Percentiles rank a stretch among this genome's conserved stretches.
Conservation (phyloP, 345 rosid genomes). For the Gossypioides kirkii region DNA sequence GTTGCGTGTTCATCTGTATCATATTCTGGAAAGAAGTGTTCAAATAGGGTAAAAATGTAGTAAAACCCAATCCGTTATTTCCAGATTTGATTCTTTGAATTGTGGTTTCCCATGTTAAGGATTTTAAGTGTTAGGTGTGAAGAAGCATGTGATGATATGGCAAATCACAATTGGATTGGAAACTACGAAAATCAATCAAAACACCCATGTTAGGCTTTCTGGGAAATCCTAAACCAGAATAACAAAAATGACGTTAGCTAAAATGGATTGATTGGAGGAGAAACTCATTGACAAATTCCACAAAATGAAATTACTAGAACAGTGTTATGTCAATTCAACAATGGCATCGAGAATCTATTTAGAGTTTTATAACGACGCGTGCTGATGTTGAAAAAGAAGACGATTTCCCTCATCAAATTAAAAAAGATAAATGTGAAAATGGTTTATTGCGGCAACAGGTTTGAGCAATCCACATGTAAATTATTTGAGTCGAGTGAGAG, state of each 20-base stretch:
- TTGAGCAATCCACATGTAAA: too few species aligned
- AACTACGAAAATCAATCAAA: not conserved
- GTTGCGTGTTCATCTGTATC: too few species aligned
- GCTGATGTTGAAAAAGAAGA: too few species aligned
- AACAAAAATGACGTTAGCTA: too few species aligned
- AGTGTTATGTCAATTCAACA: not conserved
- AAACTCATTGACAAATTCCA: too few species aligned
- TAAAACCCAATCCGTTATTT: not conserved
- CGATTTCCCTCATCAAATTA: too few species aligned
- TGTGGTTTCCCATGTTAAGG: not conserved
- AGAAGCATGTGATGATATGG: conserved; percentile 1
- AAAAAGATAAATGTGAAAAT: too few species aligned
- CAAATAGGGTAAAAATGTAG: not conserved
- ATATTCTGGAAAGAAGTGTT: not conserved
- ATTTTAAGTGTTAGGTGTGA: too few species aligned
- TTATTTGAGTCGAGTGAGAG: not conserved
- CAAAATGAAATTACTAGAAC: not conserved
- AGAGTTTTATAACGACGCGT: too few species aligned
- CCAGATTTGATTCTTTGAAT: not conserved
- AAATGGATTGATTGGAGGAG: not conserved
- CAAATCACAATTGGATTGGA: not conserved
- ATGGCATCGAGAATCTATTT: too few species aligned
- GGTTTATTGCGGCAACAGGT: too few species aligned
- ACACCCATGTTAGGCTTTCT: not conserved
- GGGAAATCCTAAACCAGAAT: not conserved